Conservation (phyloP, 108 stramenopile species). For the Cyclotella atomus region DNA sequence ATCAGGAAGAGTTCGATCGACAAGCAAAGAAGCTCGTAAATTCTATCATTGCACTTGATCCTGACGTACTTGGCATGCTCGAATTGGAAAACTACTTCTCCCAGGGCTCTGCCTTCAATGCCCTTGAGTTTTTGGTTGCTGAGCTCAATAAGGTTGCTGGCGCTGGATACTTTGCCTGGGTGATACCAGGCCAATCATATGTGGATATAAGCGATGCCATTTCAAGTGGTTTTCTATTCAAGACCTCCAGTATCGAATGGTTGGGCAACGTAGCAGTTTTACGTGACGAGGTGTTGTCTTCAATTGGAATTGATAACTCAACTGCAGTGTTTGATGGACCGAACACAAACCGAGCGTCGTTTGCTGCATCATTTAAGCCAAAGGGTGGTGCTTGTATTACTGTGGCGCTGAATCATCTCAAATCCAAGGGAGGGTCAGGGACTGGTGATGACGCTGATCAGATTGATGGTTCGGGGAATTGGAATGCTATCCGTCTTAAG, state of each 20-base stretch:
- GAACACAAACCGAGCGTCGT: constrained; percentile 17
- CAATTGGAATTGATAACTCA: background rate
- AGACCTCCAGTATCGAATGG: constrained; percentile 7
- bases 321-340: constrained; percentile 1
- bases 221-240: constrained; percentile 38
- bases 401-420: constrained; percentile 47
- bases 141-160: constrained; percentile 20
- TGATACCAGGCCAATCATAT: constrained; percentile 20
- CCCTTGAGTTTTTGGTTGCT: constrained; percentile 29
- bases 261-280: constrained; percentile 14
- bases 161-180: constrained; percentile 16
- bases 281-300: background rate
- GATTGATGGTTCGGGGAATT: constrained; percentile 40
- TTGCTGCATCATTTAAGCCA: constrained; percentile 25
- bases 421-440: constrained; percentile 47
- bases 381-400: constrained; percentile 20
- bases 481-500: constrained; percentile 30
- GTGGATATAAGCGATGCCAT: constrained; percentile 47
- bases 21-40: constrained; percentile 46
- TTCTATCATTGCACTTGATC: constrained; percentile 18
- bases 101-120: constrained; percentile 1
- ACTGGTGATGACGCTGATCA: constrained; percentile 22
- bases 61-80: constrained; percentile 45
- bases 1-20: constrained; percentile 43
- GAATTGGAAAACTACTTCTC: constrained; percentile 46